Conservation (phyloP, 1,284 basidiomycete species). For the Ustilago bromivora region DNA sequence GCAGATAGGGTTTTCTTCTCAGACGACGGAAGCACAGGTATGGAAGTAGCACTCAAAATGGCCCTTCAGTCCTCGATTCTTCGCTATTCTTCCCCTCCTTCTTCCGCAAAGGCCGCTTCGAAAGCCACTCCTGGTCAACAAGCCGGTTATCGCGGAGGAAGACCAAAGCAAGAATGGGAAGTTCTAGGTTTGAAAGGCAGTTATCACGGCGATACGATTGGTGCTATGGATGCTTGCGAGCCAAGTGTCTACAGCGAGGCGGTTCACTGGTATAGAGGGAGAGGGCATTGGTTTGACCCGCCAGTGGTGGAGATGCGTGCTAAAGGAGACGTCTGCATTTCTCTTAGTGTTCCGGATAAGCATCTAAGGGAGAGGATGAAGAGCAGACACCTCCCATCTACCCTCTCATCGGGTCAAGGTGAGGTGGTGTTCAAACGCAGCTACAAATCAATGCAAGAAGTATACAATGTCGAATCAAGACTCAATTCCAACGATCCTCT, state of each 20-base stretch:
- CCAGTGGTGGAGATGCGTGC: slow-evolving; percentile 78
- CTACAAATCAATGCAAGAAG: slow-evolving; percentile 74
- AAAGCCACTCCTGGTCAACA: slow-evolving; percentile 36
- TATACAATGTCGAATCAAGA: slow-evolving; percentile 81
- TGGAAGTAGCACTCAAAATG: slow-evolving; percentile 98
- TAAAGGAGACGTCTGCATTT: slow-evolving; percentile 44
- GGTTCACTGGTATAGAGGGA: slow-evolving; percentile 94
- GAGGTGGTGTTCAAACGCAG: slow-evolving; percentile 20
- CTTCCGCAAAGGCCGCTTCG: slow-evolving; percentile 30
- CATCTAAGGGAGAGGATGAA: slow-evolving; percentile 24
- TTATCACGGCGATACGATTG: slow-evolving; percentile 98
- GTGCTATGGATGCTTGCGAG: slow-evolving; percentile 94
- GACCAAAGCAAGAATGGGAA: slow-evolving; percentile 74
- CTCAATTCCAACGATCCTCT: slow-evolving; percentile 74
- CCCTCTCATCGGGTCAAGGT: not conserved
- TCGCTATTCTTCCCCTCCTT: slow-evolving; percentile 45
- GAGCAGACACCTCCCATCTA: slow-evolving; percentile 5
- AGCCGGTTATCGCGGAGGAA: slow-evolving; percentile 49
- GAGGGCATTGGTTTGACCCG: slow-evolving; percentile 93
- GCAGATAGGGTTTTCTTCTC: slow-evolving; percentile 90
- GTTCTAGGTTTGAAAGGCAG: slow-evolving; percentile 90
- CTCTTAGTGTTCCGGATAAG: slow-evolving; percentile 12
- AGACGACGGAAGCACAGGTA: slow-evolving; percentile 93
- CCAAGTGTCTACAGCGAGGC: slow-evolving; percentile 82
- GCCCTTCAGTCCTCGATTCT: slow-evolving; percentile 70